Evolutionary conservation across 106 monocot species (phyloP).

Genomic region (Narthecium ossifragum): DNA sequence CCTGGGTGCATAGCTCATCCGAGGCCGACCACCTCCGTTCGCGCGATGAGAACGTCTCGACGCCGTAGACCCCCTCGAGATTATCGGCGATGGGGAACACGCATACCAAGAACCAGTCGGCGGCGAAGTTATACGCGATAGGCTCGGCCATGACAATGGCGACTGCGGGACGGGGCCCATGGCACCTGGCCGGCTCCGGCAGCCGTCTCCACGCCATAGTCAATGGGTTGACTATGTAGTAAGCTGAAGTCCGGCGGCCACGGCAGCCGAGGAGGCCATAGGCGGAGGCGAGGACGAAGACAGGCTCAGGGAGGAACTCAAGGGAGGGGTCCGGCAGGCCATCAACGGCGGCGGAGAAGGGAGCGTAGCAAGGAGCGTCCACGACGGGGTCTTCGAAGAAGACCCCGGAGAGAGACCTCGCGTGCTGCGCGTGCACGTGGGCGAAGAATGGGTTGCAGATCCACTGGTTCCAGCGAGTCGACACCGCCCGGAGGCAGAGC

Average conservation of each 20-base stretch:
- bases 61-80: conserved; percentile 15
- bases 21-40: conserved; percentile 13
- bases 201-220: conserved; percentile 13
- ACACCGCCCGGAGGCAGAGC: conserved; percentile 9
- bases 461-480: conserved; percentile 3
- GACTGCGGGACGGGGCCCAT: conserved; percentile 9
- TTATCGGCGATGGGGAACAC: conserved; percentile 5
- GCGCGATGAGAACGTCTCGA: conserved; percentile 34
- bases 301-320: conserved; percentile 18
- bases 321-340: not conserved
- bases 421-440: conserved; percentile 11
- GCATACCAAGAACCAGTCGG: conserved; percentile 21
- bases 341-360: not conserved
- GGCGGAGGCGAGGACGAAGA: conserved; percentile 11
- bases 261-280: conserved; percentile 18
- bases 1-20: conserved; percentile 7
- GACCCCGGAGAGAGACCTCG: conserved; percentile 2
- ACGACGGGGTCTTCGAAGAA: conserved; percentile 12
- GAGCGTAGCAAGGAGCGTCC: not conserved
- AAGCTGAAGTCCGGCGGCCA: not conserved
- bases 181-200: conserved; percentile 5
- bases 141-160: conserved; percentile 26
- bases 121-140: conserved; percentile 12
- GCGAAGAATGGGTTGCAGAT: conserved; percentile 13
- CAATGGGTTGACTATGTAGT: conserved; percentile 29